Evolutionary conservation across 2,329 filamentous ascomycete genomes (phyloP), one percentile per base, ranked within the genome.

Genomic region (Colletotrichum sp.): DNA sequence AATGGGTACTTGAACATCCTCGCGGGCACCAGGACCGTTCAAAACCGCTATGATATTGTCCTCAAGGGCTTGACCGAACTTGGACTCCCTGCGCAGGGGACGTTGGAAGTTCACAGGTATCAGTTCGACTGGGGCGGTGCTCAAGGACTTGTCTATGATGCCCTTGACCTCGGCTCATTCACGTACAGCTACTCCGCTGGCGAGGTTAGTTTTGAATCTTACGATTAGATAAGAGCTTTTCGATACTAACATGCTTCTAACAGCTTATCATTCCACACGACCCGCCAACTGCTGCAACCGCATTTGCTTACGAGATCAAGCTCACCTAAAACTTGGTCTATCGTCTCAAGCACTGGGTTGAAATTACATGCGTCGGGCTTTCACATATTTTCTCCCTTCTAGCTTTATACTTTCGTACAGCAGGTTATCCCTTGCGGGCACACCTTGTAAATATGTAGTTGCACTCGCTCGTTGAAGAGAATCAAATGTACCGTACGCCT

Each of bases 261-360:
- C 0, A 52, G 43, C 10, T 52, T 21, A 21, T n/a, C 0, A 52
- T 52, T 13, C 43, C 43, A 52, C n/a, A 52, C 43, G 43, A 52
- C n/a, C 43, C 43, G 4, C 43, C 43, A 7, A 52, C n/a, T 13
- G 6, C n/a, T 52, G 43, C 43, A 52, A 52, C 43, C 3, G 43
- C 43, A 21, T 52, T 52, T 52, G 10, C 43, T 2, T 52, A 52
- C 0, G 43, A 52, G 10, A 52, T 52, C 0, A 21, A 52, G 2
- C 43, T 52, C 0, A 21, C 12, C 43, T 52, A 52, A 52, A 13
- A 12, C 12, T 52, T 52, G 0, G 18, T 21, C 0, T 21, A 21
- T 13, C 6, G 10, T 52, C 18, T 52, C 43, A 52, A 21, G 43
- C 0, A 52, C n/a, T 0, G 10, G 0, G 0, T 21, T 52, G 43